phyloP scores from a whole-genome alignment of 768 basidiomycete species.

The Crepidotus variabilis region DNA sequence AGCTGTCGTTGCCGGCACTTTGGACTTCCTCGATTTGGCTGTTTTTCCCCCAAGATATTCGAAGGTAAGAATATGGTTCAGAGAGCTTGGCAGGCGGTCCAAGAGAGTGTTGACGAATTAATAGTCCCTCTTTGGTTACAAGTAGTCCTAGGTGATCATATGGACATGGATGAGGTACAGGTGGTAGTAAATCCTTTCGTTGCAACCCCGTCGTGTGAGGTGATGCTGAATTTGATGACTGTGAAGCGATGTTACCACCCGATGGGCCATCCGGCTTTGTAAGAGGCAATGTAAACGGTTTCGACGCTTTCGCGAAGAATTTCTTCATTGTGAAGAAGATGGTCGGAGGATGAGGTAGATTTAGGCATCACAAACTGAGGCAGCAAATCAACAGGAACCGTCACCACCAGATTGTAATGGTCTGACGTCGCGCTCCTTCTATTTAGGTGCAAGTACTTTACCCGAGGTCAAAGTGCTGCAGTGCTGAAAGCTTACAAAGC shows the following conservation, averaged over 20 bases:
- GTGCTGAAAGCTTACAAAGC: too few species aligned
- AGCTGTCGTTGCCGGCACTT: constrained; percentile 25
- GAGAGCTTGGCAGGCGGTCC: constrained; percentile 17
- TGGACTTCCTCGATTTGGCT: constrained; percentile 49
- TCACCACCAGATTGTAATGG: not conserved
- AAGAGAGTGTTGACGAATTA: constrained; percentile 55
- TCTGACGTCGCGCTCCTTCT: constrained; percentile 13
- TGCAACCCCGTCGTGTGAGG: constrained; percentile 37
- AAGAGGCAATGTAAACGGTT: constrained; percentile 27
- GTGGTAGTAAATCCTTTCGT: constrained; percentile 61
- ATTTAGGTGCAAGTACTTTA: not conserved
- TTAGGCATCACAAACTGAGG: not conserved
- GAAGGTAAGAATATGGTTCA: constrained; percentile 42
- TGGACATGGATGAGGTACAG: constrained; percentile 73
- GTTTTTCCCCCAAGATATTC: constrained; percentile 54
- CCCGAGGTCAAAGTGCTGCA: too few species aligned
- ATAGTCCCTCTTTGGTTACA: constrained; percentile 56
- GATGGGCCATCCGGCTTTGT: constrained; percentile 8
- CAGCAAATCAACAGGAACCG: not conserved
- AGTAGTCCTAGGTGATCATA: constrained; percentile 65
- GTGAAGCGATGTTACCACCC: not conserved
- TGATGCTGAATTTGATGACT: constrained; percentile 1
- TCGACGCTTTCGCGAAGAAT: constrained; percentile 36
- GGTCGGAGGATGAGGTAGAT: not conserved
- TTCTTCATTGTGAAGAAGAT: constrained; percentile 32